Evolutionary conservation across 768 basidiomycete genomes (phyloP), one percentile per base, ranked within the genome.

Genomic region (Hydnum rufescens): DNA sequence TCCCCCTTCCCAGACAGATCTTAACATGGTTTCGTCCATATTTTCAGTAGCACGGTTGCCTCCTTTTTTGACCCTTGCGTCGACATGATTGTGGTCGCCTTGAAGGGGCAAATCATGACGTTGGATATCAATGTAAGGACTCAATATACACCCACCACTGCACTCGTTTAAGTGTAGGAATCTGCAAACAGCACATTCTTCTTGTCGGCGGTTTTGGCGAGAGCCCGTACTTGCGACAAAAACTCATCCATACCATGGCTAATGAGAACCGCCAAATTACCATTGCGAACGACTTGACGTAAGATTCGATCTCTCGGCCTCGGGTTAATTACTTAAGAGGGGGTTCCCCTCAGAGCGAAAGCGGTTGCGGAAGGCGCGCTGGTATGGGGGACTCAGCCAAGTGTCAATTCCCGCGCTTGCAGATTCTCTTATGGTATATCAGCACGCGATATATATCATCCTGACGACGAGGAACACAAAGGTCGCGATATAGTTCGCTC

Each of bases 291-390:
- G 49, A 50, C 6, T 13, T 13, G 18, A 32, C 49, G 49, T 50
- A 32, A 8, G 49, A 30, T 8, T 13, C 44, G 19, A 19, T 19
- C 8, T 39, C 26, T 13, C 44, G 13, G 8, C 8, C 44, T 47
- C 16, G 13, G 1, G 44, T 25, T 50, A 31, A 50, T 50, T 31
- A 16, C 49, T 5, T 50, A 6, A 18, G 1, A 30, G 16, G 32
- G 1, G 6, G 28, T 30, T 50, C 32, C 6, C 1, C 49, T 30
- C 49, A 85, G 82, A 13, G 84, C 84, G 18, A 87, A 87, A 64
- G 83, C 84, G 3, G 82, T 85, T 4, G 82, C 84, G 29, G 82
- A 87, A 57, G 83, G 84, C 25, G 82, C 82, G 1, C 75, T 86
- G 56, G 82, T 82, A 28, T 87, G n/a, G n/a, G n/a, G n/a, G n/a